phyloP scores from a whole-genome alignment of 768 basidiomycete species.

The Tylopilus sp. region DNA sequence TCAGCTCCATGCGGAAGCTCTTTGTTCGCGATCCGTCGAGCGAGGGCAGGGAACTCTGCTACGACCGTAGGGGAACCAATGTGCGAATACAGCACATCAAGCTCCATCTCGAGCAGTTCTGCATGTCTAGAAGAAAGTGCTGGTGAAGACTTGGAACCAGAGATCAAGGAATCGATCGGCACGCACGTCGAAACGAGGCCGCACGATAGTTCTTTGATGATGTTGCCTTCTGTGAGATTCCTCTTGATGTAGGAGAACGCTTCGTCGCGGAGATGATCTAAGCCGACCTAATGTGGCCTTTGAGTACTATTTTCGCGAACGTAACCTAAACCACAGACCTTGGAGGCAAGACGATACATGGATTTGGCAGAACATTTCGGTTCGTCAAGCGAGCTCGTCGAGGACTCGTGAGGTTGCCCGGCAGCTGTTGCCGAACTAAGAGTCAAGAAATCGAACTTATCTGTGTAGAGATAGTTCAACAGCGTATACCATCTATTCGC shows the following conservation, averaged over 20 bases:
- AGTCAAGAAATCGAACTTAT: slow-evolving; percentile 30
- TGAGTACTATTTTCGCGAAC: background rate
- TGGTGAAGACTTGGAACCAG: background rate
- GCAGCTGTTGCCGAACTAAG: slow-evolving; percentile 21
- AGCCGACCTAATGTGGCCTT: slow-evolving; percentile 12
- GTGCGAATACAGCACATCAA: slow-evolving; percentile 18
- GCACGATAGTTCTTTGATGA: slow-evolving; percentile 22
- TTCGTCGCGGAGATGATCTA: slow-evolving; percentile 13
- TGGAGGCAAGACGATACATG: slow-evolving; percentile 41
- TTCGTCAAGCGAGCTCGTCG: background rate
- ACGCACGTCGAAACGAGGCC: slow-evolving; percentile 19
- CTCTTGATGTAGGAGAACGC: slow-evolving; percentile 18
- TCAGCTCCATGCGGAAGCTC: slow-evolving; percentile 21
- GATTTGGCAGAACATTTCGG: slow-evolving; percentile 40
- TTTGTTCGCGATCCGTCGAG: slow-evolving; percentile 13
- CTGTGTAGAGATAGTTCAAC: slow-evolving; percentile 39
- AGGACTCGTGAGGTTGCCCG: background rate
- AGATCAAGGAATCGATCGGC: background rate
- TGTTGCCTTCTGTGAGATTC: slow-evolving; percentile 22
- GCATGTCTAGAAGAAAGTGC: slow-evolving; percentile 9
- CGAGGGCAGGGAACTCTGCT: slow-evolving; percentile 8
- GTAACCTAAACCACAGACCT: slow-evolving; percentile 34
- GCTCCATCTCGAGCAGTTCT: slow-evolving; percentile 20
- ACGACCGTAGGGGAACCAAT: slow-evolving; percentile 16
- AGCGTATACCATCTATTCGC: slow-evolving; percentile 19